Base-by-base conservation (phyloP, 257 asterid species). In the Paraleonurus japonicus region DNA sequence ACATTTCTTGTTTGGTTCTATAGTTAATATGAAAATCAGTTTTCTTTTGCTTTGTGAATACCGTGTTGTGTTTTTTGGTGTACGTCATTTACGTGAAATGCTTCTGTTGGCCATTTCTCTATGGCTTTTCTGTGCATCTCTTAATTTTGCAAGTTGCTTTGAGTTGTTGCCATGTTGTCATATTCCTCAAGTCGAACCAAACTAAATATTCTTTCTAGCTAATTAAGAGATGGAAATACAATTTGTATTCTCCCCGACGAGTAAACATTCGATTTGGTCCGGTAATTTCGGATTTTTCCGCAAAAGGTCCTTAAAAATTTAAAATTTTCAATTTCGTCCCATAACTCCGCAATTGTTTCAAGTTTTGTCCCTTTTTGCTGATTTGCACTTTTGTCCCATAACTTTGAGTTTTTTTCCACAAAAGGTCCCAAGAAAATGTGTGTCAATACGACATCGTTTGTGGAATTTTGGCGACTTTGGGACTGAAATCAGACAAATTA, bases 31-130 rank as follows among this genome's bases (percentile, higher is more conserved):
- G 67, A 28, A 27, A 41, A 55, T 4, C 23, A 13, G 30, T 20
- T 19, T 30, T 9, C 65, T 61, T 13, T 66, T 61, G 17, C 63
- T 51, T 16, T 16, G 6, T 57, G 22, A 28, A 17, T 26, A 15
- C 71, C 4, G 55, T 75, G 35, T 65, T 72, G 26, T 28, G 53
- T 58, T 62, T 51, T 35, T 19, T 7, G 33, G 70, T 60, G 73
- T 41, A 41, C 22, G 35, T 7, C 58, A 16, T 22, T 37, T 50
- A 27, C 41, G 59, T 55, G 43, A 48, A 47, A 30, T 19, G 60
- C 67, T 67, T 67, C 62, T 28, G 55, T 55, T 41, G 70, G 9
- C 47, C 67, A 43, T 55, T 48, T 4, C 37, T 69, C 33, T 16
- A 0, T 43, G 28, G 9, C 66, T 70, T 57, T 57, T 27, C 41